Evolutionary conservation across 2,329 filamentous ascomycete species (phyloP).

Genomic region (Monosporascus sp.): DNA sequence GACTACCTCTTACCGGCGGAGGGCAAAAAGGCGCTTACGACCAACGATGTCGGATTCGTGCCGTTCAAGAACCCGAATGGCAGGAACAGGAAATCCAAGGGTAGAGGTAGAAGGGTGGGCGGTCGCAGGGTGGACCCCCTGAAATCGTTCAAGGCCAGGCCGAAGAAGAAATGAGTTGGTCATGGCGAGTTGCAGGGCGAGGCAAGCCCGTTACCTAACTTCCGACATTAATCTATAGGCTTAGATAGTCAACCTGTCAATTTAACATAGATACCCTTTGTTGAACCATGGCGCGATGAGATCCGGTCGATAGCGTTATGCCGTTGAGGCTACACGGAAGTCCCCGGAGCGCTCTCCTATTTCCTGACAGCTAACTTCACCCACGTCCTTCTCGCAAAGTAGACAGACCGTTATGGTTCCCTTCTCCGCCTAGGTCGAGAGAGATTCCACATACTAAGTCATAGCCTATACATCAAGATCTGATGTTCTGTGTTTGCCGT

Average conservation of each 20-base stretch:
- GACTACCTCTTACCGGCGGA: conserved; percentile 84
- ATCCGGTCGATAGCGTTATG: too few relatives aligned
- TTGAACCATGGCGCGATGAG: not conserved
- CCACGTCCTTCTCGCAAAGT: too few relatives aligned
- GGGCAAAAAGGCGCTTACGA: conserved; percentile 62
- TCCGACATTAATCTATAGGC: not conserved
- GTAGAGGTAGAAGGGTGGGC: conserved; percentile 45
- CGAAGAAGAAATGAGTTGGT: conserved; percentile 31
- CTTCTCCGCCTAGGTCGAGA: too few relatives aligned
- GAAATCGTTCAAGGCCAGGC: conserved; percentile 74
- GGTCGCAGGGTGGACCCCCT: conserved; percentile 75
- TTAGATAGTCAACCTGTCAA: not conserved
- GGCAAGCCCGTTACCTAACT: not conserved
- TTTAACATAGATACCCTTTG: not conserved
- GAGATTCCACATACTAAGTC: too few relatives aligned
- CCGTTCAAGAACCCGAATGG: conserved; percentile 53
- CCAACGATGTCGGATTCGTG: conserved; percentile 70
- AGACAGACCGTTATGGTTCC: too few relatives aligned
- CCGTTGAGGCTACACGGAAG: too few relatives aligned
- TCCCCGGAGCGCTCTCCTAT: too few relatives aligned
- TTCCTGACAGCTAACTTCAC: too few relatives aligned
- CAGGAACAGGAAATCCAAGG: conserved; percentile 43
- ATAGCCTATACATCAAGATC: too few relatives aligned
- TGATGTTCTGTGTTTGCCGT: too few relatives aligned
- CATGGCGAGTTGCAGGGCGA: not conserved